A percentile compares a stretch with the other conserved stretches of the same genome.
These are phyloP conservation scores for Exophiala aquamarina DNA, from an alignment of 2,329 filamentous ascomycete genomes.

Conservation along the genomic window DNA sequence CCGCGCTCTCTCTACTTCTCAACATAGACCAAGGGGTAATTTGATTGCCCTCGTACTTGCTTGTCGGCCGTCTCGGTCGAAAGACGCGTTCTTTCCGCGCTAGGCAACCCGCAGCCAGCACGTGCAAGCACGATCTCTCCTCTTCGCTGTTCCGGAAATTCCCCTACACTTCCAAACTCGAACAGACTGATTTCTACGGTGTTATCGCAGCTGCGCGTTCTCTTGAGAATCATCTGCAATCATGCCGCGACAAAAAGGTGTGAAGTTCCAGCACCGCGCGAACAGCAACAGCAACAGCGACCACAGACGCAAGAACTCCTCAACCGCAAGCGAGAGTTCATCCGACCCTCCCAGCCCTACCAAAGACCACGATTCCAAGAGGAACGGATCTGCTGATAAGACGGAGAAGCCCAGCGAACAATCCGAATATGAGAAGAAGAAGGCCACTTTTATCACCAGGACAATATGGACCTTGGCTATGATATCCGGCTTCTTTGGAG, in stretches of 20 bases:
- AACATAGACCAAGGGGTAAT: no score
- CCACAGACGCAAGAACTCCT: constrained; percentile 54
- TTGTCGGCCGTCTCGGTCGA: no score
- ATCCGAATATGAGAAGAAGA: constrained; percentile 96
- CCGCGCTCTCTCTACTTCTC: no score
- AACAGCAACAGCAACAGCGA: constrained; percentile 40
- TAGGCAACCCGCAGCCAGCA: neutral
- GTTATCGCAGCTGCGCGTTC: neutral
- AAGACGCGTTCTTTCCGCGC: neutral
- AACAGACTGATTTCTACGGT: no score
- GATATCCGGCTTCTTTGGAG: constrained; percentile 88
- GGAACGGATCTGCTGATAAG: constrained; percentile 20
- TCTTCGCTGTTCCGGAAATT: no score
- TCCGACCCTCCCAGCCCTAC: constrained; percentile 53
- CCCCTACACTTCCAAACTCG: no score
- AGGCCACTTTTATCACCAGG: constrained; percentile 93
- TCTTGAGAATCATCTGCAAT: constrained; percentile 6
- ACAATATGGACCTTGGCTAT: constrained; percentile 98
- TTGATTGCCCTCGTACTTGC: no score
- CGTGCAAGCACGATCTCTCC: neutral
- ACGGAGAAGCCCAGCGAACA: constrained; percentile 41
- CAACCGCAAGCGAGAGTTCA: constrained; percentile 53
- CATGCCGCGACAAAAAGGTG: constrained; percentile 58
- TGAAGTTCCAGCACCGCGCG: constrained; percentile 60
- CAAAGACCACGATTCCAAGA: constrained; percentile 35